Conservation (phyloP, 1,139 yeast genomes). For the Kodamaea ohmeri region DNA sequence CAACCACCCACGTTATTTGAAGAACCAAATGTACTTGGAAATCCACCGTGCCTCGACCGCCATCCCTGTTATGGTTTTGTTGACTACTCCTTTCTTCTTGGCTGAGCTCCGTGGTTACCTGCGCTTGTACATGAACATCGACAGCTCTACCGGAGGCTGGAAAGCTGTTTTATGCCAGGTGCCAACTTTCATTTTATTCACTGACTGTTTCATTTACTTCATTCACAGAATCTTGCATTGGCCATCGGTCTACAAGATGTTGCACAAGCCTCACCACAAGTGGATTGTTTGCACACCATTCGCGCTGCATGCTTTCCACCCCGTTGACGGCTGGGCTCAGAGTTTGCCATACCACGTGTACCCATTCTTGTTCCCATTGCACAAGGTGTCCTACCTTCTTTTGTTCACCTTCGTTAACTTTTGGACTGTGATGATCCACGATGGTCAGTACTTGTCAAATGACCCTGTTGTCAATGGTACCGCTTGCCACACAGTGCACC, state of each 20-base stretch:
- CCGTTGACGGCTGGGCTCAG: conserved; percentile 92
- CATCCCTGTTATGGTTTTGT: conserved; percentile 82
- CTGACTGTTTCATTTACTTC: conserved; percentile 88
- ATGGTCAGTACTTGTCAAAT: conserved; percentile 90
- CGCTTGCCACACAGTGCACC: conserved; percentile 97
- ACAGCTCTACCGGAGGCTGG: conserved; percentile 68
- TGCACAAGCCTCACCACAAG: conserved; percentile 99
- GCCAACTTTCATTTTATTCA: conserved; percentile 80
- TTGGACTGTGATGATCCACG: conserved; percentile 99
- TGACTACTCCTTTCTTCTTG: conserved; percentile 88
- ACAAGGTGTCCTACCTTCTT: conserved; percentile 75
- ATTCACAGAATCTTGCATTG: conserved; percentile 92
- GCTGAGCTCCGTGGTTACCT: conserved; percentile 83
- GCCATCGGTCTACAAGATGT: conserved; percentile 77
- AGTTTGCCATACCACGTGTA: conserved; percentile 88
- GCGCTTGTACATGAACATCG: conserved; percentile 63
- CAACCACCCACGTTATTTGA: conserved; percentile 93
- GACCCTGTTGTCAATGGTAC: conserved; percentile 96
- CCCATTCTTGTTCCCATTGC: conserved; percentile 89
- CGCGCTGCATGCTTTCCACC: conserved; percentile 98
- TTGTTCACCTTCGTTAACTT: conserved; percentile 89
- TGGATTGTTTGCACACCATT: conserved; percentile 99
- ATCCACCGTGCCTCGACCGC: conserved; percentile 74
- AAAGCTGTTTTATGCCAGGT: conserved; percentile 61
- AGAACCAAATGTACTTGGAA: conserved; percentile 86